Percentiles rank a stretch among this genome's conserved stretches.
phyloP scores from a whole-genome alignment of 768 basidiomycete genomes.

The Auriscalpium vulgare region DNA sequence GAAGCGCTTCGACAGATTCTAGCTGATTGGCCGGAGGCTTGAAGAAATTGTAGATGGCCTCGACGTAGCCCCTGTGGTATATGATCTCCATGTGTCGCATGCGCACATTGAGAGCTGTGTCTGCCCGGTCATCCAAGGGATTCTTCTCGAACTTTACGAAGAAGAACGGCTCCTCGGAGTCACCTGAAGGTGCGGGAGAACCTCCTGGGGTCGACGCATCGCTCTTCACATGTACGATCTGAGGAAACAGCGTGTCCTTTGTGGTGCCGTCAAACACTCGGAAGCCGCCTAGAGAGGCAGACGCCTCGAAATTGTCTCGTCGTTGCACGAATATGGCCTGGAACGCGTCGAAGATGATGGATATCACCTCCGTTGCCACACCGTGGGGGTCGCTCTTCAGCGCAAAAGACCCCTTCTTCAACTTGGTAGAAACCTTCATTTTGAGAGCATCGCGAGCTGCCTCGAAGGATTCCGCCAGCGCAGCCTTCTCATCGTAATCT shows the following conservation, averaged over 20 bases:
- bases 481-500: constrained; percentile 85
- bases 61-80: constrained; percentile 90
- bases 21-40: constrained; percentile 91
- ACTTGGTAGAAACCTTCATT: constrained; percentile 61
- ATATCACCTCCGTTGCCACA: constrained; percentile 62
- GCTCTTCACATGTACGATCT: constrained; percentile 75
- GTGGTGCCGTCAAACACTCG: constrained; percentile 91
- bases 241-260: constrained; percentile 66
- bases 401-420: constrained; percentile 83
- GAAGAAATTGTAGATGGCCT: constrained; percentile 86
- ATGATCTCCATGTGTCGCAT: constrained; percentile 97
- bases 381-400: constrained; percentile 71
- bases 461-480: constrained; percentile 61
- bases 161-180: constrained; percentile 60
- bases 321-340: constrained; percentile 78
- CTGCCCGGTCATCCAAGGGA: constrained; percentile 86
- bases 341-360: constrained; percentile 81
- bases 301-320: constrained; percentile 79
- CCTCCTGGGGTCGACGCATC: constrained; percentile 1
- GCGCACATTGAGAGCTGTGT: constrained; percentile 79
- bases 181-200: constrained; percentile 6
- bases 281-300: constrained; percentile 78
- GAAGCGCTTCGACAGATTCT: constrained; percentile 88
- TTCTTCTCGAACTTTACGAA: constrained; percentile 87
- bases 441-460: constrained; percentile 75